Base-by-base conservation (phyloP, 352 stramenopile genomes). In the Globisporangium recalcitrans region DNA sequence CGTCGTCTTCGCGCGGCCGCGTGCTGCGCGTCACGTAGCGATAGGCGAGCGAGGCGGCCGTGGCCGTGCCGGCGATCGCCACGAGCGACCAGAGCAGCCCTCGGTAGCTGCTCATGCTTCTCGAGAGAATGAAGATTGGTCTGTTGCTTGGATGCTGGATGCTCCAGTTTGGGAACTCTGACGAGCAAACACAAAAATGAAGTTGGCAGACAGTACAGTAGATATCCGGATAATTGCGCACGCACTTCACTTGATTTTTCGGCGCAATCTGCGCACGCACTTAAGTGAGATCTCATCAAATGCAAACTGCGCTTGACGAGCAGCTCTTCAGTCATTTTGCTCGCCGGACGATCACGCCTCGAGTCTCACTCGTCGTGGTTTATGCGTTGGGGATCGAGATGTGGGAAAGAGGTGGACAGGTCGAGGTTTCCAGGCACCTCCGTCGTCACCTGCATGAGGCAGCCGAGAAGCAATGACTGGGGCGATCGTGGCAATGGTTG, bases 61-160 rank as follows among this genome's bases (percentile, higher is more conserved):
- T 89, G 44, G 78, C 80, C 29, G 80, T 86, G 51, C 85, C 85
- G 1, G 81, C 80, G 56, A 90, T 79, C 10, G 78, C 85, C 64
- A 80, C 74, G 27, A 88, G 54, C 58, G 82, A 84, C 80, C 72
- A 88, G 31, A 91, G 53, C 60, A 80, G 78, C n/a, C 77, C 80
- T 10, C 73, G 70, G 38, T 78, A 82, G 54, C 73, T 82, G 36
- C 68, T 62, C 70, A 80, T 77, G 2, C 14, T 59, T 38, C 27
- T 24, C n/a, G 26, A n/a, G n/a, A n/a, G 19, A 31, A 22, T 27
- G 16, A 46, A 46, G 21, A 46, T n/a, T 46, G 38, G 38, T 16
- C 16, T 46, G 38, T 46, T 9, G 31, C 31, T 36, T 9, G 29
- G 9, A 9, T 32, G n/a, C n/a, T 32, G 36, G 36, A 42, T 42